Base-by-base conservation (phyloP, 2,329 filamentous ascomycete genomes). In the Talaromyces funiculosus region DNA sequence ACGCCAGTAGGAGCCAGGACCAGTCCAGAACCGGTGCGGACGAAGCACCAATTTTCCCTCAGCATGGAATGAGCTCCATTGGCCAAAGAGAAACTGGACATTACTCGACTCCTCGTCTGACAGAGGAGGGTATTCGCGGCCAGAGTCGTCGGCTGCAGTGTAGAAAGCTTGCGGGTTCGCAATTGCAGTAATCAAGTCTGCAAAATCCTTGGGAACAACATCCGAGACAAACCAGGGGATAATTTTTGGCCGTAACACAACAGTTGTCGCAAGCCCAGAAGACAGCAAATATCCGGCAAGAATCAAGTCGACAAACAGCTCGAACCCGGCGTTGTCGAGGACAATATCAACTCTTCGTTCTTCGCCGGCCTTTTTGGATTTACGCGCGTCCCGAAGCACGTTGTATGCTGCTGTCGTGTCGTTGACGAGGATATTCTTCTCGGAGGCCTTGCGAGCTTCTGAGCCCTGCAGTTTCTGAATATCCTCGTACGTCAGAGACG, bases 221-320 rank as follows among this genome's bases (percentile, higher is more conserved):
- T 99, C 94, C 0, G 92, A 97, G 53, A 99, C 94, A 72, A 97
- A 99, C 94, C 94, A 99, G 0, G 94, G 94, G 61, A 99, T 92
- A 22, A 86, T 88, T 78, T 99, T 99, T 56, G 94, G 92, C 70
- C 96, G 92, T 9, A 99, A 83, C 20, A 97, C 86, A 14, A 99
- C 82, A 24, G 86, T 86, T 0, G 92, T 97, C 0, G 94, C 94
- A 5, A 99, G 84, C 0, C 89, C 90, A 0, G 91, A 82, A 0
- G 90, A 87, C 6, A 99, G 82, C 14, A 99, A 82, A 72, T 96
- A 99, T 0, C 92, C 93, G 0, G 91, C 92, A 1, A 99, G 83
- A 61, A 97, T 87, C 9, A 99, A 82, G 71, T 99, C 94, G 65
- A 97, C 94, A 71, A 92, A 99, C 12, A 99, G 84, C 80, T 99